A percentile compares a stretch with the other conserved stretches of the same genome.
These are phyloP conservation scores for Dentipellis fragilis DNA, from an alignment of 768 basidiomycete species.

Conservation along the genomic window DNA sequence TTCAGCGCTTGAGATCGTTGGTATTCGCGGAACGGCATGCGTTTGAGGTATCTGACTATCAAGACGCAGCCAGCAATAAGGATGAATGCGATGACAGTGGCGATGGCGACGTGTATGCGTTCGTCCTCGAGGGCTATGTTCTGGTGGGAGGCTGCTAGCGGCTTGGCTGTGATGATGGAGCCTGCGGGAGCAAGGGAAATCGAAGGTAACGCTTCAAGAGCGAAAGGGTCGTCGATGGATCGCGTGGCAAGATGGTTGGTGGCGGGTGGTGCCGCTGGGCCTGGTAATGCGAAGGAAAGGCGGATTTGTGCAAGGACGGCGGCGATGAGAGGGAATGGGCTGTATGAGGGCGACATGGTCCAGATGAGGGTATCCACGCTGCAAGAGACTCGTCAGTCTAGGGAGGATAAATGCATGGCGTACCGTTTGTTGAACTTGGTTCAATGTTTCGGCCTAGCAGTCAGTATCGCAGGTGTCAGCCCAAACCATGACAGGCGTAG, in stretches of 20 bases:
- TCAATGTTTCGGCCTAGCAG: no score
- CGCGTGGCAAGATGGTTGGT: background rate
- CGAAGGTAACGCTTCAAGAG: background rate
- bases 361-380: no score
- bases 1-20: background rate
- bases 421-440: no score
- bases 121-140: background rate
- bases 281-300: background rate
- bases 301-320: background rate
- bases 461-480: no score
- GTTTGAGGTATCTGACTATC: slow-evolving; percentile 7
- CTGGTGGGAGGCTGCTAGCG: background rate
- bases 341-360: no score
- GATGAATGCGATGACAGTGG: slow-evolving; percentile 3
- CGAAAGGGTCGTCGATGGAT: no score
- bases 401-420: no score
- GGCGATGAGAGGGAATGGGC: no score
- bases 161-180: slow-evolving; percentile 1
- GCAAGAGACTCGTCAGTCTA: no score
- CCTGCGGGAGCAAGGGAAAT: background rate
- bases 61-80: slow-evolving; percentile 5
- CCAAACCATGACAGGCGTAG: no score
- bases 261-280: background rate
- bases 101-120: slow-evolving; percentile 7
- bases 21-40: background rate